These are phyloP conservation scores for Tetraselmis chui DNA, from an alignment of 139 green algal genomes.

Conservation along the genomic window DNA sequence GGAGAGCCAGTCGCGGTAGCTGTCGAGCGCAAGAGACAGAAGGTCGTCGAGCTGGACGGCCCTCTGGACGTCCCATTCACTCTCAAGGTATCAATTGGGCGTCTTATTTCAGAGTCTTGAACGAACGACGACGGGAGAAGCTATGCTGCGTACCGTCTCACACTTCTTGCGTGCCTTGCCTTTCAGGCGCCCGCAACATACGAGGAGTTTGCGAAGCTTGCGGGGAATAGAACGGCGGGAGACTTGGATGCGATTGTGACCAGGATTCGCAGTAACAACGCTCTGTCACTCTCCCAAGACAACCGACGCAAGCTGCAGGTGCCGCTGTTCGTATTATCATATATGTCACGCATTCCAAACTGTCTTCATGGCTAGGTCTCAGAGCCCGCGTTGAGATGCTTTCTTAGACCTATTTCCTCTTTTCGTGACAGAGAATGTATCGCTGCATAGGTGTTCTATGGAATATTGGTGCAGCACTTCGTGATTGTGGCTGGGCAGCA, in stretches of 20 bases:
- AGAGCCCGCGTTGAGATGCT: too few species aligned
- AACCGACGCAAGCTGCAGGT: slow-evolving; percentile 73
- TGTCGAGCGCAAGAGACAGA: not conserved
- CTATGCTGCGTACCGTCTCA: too few species aligned
- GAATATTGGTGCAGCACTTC: slow-evolving; percentile 88
- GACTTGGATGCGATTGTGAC: slow-evolving; percentile 56
- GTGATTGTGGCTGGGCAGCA: slow-evolving; percentile 51
- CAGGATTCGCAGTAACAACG: slow-evolving; percentile 75
- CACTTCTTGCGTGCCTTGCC: too few species aligned
- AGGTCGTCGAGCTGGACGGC: not conserved
- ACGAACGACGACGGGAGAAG: too few species aligned
- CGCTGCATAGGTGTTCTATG: slow-evolving; percentile 76
- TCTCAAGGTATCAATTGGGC: too few species aligned
- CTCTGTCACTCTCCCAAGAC: slow-evolving; percentile 50
- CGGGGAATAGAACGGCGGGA: slow-evolving; percentile 30
- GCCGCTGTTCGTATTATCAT: not conserved
- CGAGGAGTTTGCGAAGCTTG: slow-evolving; percentile 47
- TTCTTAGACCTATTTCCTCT: too few species aligned
- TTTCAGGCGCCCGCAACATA: slow-evolving; percentile 50
- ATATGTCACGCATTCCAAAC: not conserved
- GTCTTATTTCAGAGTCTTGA: too few species aligned
- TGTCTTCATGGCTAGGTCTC: not conserved
- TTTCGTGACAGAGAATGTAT: too few species aligned
- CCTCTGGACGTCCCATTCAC: slow-evolving; percentile 72
- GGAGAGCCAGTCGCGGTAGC: not conserved